phyloP scores from a whole-genome alignment of 352 stramenopile species.

The Phytophthora kernoviae region DNA sequence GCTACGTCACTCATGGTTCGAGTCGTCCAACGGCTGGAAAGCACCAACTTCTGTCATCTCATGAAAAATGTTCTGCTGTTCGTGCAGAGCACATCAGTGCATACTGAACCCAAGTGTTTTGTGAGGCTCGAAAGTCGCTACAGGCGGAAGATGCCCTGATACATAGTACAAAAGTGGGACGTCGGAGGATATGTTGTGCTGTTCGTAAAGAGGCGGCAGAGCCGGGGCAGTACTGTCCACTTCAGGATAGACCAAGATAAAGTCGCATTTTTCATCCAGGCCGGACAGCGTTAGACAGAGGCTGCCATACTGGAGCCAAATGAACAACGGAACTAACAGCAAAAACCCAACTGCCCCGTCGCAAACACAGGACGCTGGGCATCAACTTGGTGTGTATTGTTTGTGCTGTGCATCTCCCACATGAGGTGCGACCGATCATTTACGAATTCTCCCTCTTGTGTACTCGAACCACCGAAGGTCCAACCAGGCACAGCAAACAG shows the following conservation, averaged over 20 bases:
- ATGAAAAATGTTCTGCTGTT: not conserved
- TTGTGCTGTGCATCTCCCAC: too few relatives aligned
- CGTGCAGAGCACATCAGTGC: conserved; percentile 1
- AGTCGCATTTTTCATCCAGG: not conserved
- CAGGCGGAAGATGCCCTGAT: not conserved
- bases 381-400: too few relatives aligned
- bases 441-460: not conserved
- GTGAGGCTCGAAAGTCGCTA: not conserved
- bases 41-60: not conserved
- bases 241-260: conserved; percentile 4
- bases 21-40: too few relatives aligned
- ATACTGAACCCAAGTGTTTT: not conserved
- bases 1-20: too few relatives aligned
- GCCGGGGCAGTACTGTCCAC: conserved; percentile 3
- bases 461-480: not conserved
- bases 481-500: conserved; percentile 7
- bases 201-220: conserved; percentile 2
- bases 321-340: not conserved
- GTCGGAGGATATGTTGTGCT: conserved; percentile 2
- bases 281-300: conserved; percentile 3
- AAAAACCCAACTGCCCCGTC: conserved; percentile 1
- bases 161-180: not conserved
- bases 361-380: too few relatives aligned
- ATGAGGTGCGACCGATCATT: not conserved
- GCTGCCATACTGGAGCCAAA: not conserved